phyloP scores from a whole-genome alignment of 2,329 filamentous ascomycete genomes.

The Colletotrichum tanaceti region DNA sequence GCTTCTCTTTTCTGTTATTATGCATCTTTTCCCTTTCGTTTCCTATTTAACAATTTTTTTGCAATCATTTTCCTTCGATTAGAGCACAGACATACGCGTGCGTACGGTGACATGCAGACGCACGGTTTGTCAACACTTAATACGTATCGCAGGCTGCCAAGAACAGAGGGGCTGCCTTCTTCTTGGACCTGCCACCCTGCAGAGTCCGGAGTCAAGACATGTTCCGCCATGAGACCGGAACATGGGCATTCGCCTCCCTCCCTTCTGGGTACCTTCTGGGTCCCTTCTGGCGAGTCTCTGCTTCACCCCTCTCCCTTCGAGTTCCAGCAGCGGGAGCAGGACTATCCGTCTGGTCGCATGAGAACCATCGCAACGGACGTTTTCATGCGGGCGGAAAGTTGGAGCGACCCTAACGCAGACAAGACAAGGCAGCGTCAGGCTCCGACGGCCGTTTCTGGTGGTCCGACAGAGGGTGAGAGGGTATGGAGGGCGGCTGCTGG shows the following conservation, averaged over 20 bases:
- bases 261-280: not conserved
- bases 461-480: constrained; percentile 20
- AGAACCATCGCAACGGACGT: constrained; percentile 17
- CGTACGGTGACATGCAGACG: constrained; percentile 2
- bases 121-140: not conserved
- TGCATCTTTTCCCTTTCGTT: too few relatives aligned
- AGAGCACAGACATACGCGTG: constrained; percentile 2
- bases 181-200: constrained; percentile 4
- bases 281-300: too few relatives aligned
- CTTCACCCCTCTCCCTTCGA: constrained; percentile 24
- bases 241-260: constrained; percentile 6
- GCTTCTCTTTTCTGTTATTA: constrained; percentile 14
- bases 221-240: constrained; percentile 22
- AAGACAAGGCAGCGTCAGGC: constrained; percentile 31
- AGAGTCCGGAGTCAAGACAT: constrained; percentile 26
- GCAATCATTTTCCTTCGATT: too few relatives aligned
- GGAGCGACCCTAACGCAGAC: constrained; percentile 22
- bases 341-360: constrained; percentile 33
- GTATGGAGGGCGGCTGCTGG: constrained; percentile 32
- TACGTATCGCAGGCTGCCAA: constrained; percentile 20
- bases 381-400: constrained; percentile 38
- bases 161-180: constrained; percentile 22
- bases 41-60: too few relatives aligned
- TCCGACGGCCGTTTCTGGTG: constrained; percentile 40
- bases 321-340: constrained; percentile 32